A percentile compares a stretch with the other conserved stretches of the same genome.
Conservation (phyloP, 2,329 filamentous ascomycete genomes). For the Phaeosphaeriaceae sp. region DNA sequence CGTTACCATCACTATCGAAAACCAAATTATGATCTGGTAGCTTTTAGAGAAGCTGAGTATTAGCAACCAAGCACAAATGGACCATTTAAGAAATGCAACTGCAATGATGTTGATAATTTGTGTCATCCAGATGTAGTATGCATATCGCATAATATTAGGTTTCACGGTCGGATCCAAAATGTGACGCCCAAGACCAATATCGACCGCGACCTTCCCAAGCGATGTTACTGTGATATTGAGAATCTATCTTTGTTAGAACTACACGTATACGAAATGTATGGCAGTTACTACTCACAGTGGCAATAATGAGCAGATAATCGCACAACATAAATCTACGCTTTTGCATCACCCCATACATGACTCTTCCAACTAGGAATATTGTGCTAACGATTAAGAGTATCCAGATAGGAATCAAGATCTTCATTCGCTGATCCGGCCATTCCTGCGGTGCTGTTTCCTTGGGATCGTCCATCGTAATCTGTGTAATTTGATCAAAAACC, state of each 20-base stretch:
- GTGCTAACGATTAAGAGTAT: slow-evolving; percentile 27
- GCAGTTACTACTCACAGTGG: slow-evolving; percentile 22
- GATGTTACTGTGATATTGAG: slow-evolving; percentile 24
- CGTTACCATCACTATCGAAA: slow-evolving; percentile 30
- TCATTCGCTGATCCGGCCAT: slow-evolving; percentile 30
- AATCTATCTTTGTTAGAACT: slow-evolving; percentile 16
- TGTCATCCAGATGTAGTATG: slow-evolving; percentile 31
- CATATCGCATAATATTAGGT: slow-evolving; percentile 22
- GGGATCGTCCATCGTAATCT: slow-evolving; percentile 1
- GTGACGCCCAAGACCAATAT: slow-evolving; percentile 28
- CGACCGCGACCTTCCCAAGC: slow-evolving; percentile 20
- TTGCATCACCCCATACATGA: slow-evolving; percentile 26
- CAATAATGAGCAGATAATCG: slow-evolving; percentile 36
- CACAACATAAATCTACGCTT: slow-evolving; percentile 29
- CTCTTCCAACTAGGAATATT: slow-evolving; percentile 32
- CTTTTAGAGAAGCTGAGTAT: slow-evolving; percentile 28
- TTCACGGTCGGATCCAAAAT: slow-evolving; percentile 30
- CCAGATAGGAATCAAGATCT: slow-evolving; percentile 27
- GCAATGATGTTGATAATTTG: slow-evolving; percentile 37
- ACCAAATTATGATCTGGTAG: slow-evolving; percentile 31
- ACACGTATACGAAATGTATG: slow-evolving; percentile 1
- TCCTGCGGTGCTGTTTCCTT: slow-evolving; percentile 23
- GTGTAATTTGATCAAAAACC: not conserved
- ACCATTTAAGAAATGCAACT: slow-evolving; percentile 39
- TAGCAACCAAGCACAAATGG: slow-evolving; percentile 37